Percentiles rank a stretch among this genome's conserved stretches.
phyloP scores from a whole-genome alignment of 148 eudicot genomes.

The Cornus suecica region DNA sequence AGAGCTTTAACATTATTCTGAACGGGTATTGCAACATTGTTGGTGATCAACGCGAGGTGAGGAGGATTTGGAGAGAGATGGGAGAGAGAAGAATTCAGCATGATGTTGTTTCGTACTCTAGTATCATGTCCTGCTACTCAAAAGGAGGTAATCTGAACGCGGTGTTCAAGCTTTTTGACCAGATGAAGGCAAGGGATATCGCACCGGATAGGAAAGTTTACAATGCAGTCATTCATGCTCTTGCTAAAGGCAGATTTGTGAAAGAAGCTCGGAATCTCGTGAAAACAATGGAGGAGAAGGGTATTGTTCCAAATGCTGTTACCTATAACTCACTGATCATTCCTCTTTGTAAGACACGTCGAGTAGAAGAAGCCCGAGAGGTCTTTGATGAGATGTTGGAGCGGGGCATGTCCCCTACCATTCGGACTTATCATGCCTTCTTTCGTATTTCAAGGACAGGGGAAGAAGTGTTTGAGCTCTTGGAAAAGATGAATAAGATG shows the following conservation, averaged over 20 bases:
- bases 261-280: conserved; percentile 60
- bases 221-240: conserved; percentile 76
- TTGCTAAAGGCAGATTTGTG: conserved; percentile 62
- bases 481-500: conserved; percentile 63
- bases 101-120: conserved; percentile 70
- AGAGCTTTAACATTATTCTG: conserved; percentile 83
- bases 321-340: conserved; percentile 82
- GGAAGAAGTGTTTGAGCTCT: conserved; percentile 55
- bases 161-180: conserved; percentile 52
- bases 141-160: conserved; percentile 44
- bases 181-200: conserved; percentile 60
- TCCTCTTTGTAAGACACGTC: conserved; percentile 62
- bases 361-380: conserved; percentile 47
- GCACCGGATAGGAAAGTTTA: conserved; percentile 78
- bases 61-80: conserved; percentile 86
- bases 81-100: conserved; percentile 36
- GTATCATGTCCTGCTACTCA: conserved; percentile 69
- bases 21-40: conserved; percentile 85
- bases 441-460: conserved; percentile 56
- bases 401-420: conserved; percentile 54
- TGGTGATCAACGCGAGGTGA: conserved; percentile 58
- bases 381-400: conserved; percentile 61
- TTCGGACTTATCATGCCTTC: conserved; percentile 70
- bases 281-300: conserved; percentile 64
- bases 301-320: conserved; percentile 57